Evolutionary conservation across 164 flowering plant genomes (phyloP).

Genomic region (Vitis amurensis): DNA sequence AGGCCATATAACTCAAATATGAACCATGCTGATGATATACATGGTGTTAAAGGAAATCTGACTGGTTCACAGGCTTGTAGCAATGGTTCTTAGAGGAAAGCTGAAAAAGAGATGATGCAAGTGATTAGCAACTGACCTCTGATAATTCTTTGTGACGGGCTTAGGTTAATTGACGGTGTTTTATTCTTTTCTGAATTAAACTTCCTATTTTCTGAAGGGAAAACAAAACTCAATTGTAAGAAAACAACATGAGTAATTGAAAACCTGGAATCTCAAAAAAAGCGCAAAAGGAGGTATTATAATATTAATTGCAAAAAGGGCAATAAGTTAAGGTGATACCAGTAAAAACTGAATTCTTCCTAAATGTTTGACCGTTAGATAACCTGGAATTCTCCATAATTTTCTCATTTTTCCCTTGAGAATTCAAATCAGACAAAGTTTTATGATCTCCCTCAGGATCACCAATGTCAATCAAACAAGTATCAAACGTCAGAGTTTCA

Average conservation of each 20-base stretch:
- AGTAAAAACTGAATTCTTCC: conserved; percentile 15
- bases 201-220: conserved; percentile 19
- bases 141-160: conserved; percentile 51
- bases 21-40: background rate
- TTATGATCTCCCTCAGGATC: conserved; percentile 41
- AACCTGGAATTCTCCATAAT: conserved; percentile 6
- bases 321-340: conserved; percentile 16
- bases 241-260: background rate
- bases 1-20: background rate
- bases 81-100: too few species aligned
- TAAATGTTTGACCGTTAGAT: conserved; percentile 17
- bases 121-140: conserved; percentile 25
- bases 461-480: conserved; percentile 70
- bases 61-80: background rate
- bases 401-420: conserved; percentile 24
- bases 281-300: too few species aligned
- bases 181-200: conserved; percentile 15
- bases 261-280: too few species aligned
- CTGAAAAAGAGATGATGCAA: background rate
- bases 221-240: conserved; percentile 1
- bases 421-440: conserved; percentile 20
- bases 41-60: background rate
- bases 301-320: too few species aligned
- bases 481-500: conserved; percentile 53
- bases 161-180: conserved; percentile 15